Evolutionary conservation across 257 asterid species (phyloP), one percentile per base, ranked within the genome.

Genomic region (Solanum raphanifolium): DNA sequence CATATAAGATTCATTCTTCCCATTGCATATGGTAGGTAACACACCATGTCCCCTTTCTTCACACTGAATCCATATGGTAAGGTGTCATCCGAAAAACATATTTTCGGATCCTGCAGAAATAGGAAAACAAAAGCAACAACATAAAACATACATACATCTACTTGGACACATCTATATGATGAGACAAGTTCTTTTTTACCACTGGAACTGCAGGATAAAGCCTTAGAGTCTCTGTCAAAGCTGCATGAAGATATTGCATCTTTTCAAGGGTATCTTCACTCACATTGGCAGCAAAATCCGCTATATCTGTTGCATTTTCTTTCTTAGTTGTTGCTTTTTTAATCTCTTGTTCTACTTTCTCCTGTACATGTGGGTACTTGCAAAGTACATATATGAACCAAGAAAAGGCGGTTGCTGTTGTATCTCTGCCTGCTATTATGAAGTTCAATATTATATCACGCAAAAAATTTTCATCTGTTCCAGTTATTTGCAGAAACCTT

Each of bases 1-100:
- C 97, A 94, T 48, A 93, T 86, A 62, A 88, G 90, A 38, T 87
- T 39, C 97, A 93, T 93, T 83, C 94, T 91, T 34, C 97, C 97
- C 97, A 94, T 94, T 71, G 97, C 93, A 89, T 93, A 94, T 1
- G 97, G 92, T 83, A 88, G 90, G 89, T 93, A 94, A 55, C 68
- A 82, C 84, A 94, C 89, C 90, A 93, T 89, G 23, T 93, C 94
- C 1, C 95, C 94, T 91, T 93, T 93, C 87, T 83, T 93, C 89
- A 94, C 89, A 18, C 87, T 88, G 90, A 88, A 86, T 11, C 97
- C 97, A 89, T 93, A 93, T 0, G 97, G 94, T 23, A 94, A 89
- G 82, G 89, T 88, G 81, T 92, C 96, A 62, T 93, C 94, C 29
- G 90, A 91, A 31, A 89, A 87, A 87, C 90, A 78, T 87, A 89